phyloP scores from a whole-genome alignment of 1,284 basidiomycete genomes.

The Boletellus deceptivus region DNA sequence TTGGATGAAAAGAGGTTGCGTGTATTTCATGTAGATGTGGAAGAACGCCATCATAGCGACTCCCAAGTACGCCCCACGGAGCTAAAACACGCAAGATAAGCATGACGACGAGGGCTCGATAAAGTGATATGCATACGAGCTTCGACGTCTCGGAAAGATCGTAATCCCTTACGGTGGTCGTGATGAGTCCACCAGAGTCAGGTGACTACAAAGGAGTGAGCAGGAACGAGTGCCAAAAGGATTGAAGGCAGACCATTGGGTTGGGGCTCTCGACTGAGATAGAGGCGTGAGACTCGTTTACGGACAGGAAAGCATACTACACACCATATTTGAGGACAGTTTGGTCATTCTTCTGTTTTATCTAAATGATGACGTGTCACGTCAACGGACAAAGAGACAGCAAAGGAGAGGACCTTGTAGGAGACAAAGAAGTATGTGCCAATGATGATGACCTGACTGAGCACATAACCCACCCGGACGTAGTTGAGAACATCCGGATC shows the following conservation, averaged over 20 bases:
- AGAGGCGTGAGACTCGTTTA: not conserved
- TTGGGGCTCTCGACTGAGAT: conserved; percentile 55
- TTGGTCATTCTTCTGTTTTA: conserved; percentile 93
- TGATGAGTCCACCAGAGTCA: conserved; percentile 78
- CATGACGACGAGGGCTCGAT: not conserved
- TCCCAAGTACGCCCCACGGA: conserved; percentile 75
- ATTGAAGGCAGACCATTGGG: conserved; percentile 51
- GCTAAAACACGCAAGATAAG: conserved; percentile 34
- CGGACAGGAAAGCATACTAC: conserved; percentile 24
- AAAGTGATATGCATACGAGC: conserved; percentile 54
- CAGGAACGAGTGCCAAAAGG: not conserved
- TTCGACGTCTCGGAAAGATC: conserved; percentile 88
- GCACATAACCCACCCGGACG: conserved; percentile 82
- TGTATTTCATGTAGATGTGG: conserved; percentile 87
- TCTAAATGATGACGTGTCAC: conserved; percentile 45
- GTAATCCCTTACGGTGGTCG: conserved; percentile 93
- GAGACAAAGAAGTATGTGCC: conserved; percentile 77
- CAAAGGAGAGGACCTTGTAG: conserved; percentile 46
- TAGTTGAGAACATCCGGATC: conserved; percentile 82
- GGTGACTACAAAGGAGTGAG: conserved; percentile 46
- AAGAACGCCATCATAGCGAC: conserved; percentile 88
- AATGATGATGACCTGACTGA: conserved; percentile 69
- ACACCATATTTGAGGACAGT: conserved; percentile 91
- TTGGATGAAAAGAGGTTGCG: conserved; percentile 91
- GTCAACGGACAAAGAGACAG: not conserved